These are phyloP conservation scores for Globisporangium cystogenes DNA, from an alignment of 352 stramenopile species.

Conservation along the genomic window DNA sequence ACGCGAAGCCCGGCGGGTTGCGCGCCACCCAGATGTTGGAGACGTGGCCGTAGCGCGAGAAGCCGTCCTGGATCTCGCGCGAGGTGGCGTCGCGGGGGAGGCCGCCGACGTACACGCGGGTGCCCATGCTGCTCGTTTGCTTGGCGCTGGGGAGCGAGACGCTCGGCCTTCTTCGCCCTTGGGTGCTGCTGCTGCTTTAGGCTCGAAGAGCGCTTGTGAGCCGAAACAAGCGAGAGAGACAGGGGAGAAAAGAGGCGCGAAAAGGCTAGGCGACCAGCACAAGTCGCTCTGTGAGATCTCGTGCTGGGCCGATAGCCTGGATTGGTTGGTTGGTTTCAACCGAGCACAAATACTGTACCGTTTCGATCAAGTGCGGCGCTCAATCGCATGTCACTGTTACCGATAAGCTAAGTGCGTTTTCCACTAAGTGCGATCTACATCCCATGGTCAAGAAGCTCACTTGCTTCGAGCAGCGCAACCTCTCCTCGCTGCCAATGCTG, in stretches of 20 bases:
- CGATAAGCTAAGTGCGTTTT: no score
- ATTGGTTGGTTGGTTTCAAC: background rate
- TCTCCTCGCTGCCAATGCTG: constrained; percentile 13
- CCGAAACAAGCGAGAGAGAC: no score
- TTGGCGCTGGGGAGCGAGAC: no score
- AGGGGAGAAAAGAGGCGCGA: background rate
- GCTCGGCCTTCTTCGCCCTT: no score
- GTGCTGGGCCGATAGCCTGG: no score
- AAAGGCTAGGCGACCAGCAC: no score
- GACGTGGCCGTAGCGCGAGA: constrained; percentile 80
- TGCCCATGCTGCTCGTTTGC: constrained; percentile 59
- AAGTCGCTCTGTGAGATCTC: no score
- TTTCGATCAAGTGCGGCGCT: background rate
- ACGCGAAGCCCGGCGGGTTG: constrained; percentile 85
- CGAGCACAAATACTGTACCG: background rate
- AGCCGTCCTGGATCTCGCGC: constrained; percentile 77
- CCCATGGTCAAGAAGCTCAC: no score
- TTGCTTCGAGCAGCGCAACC: no score
- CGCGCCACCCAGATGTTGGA: constrained; percentile 85
- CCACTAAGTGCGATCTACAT: no score
- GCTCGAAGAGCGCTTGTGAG: constrained; percentile 2
- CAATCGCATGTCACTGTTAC: no score
- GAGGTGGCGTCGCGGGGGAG: constrained; percentile 76
- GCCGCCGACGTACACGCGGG: constrained; percentile 79
- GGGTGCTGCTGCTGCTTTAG: background rate